These are phyloP conservation scores for Hypsizygus marmoreus DNA, from an alignment of 768 basidiomycete species.

Conservation along the genomic window DNA sequence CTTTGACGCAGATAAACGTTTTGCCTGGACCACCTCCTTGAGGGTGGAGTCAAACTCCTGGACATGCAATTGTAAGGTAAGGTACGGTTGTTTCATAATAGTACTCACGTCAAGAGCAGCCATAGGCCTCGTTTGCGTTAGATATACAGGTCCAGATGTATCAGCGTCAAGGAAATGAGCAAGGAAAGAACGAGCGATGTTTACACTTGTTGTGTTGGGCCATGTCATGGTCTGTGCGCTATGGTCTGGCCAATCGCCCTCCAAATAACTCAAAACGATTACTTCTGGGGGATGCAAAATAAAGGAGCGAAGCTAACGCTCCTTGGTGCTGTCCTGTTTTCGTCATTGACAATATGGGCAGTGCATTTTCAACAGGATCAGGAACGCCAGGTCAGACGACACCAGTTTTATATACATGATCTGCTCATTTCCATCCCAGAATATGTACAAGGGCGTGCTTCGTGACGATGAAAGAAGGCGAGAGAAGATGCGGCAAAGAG, in stretches of 20 bases:
- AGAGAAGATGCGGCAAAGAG: slow-evolving; percentile 69
- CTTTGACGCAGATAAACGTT: slow-evolving; percentile 85
- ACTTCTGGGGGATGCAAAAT: slow-evolving; percentile 53
- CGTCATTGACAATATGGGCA: slow-evolving; percentile 78
- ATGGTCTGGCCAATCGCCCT: slow-evolving; percentile 24
- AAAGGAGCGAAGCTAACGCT: slow-evolving; percentile 76
- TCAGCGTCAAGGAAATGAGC: slow-evolving; percentile 14
- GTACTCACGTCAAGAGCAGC: slow-evolving; percentile 40
- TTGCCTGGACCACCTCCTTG: slow-evolving; percentile 80
- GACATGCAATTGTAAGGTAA: slow-evolving; percentile 7
- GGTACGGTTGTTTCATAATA: slow-evolving; percentile 1
- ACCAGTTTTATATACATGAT: background rate
- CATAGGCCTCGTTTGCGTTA: slow-evolving; percentile 32
- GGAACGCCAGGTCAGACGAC: slow-evolving; percentile 70
- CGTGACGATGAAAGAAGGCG: slow-evolving; percentile 82
- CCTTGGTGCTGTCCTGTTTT: slow-evolving; percentile 60
- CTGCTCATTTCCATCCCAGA: slow-evolving; percentile 43
- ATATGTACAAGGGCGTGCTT: slow-evolving; percentile 89
- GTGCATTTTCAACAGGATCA: slow-evolving; percentile 86
- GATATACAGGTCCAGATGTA: slow-evolving; percentile 13
- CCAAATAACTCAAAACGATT: slow-evolving; percentile 26
- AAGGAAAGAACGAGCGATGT: slow-evolving; percentile 28
- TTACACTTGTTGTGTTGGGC: slow-evolving; percentile 27
- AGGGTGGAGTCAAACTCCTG: slow-evolving; percentile 83
- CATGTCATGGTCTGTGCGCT: slow-evolving; percentile 28